Evolutionary conservation across 768 basidiomycete species (phyloP).

Genomic region (Lenzites betulinus): DNA sequence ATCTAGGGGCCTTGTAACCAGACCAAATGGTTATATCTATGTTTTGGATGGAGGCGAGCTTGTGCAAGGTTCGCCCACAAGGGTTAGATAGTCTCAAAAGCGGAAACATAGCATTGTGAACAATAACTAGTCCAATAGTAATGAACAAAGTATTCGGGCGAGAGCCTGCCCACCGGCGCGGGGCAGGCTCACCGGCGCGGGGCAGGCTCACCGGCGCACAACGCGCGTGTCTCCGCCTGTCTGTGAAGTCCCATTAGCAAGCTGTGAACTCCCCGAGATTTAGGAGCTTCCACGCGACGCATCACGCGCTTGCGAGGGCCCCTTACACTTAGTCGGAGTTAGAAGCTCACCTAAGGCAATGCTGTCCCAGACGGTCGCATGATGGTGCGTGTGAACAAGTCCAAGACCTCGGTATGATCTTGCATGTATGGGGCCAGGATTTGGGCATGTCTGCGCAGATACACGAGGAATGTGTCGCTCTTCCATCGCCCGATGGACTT

Average conservation of each 20-base stretch:
- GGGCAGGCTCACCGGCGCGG: no score
- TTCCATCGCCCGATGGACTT: constrained; percentile 39
- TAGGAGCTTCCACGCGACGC: no score
- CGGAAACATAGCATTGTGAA: no score
- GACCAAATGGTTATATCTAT: no score
- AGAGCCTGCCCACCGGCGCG: no score
- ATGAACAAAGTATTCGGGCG: no score
- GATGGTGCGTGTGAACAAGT: neutral
- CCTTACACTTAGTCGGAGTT: neutral
- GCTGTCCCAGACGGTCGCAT: neutral
- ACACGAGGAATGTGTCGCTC: constrained; percentile 33
- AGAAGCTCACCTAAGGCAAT: neutral
- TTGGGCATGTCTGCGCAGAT: constrained; percentile 33
- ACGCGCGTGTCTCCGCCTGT: neutral
- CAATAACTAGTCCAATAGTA: no score
- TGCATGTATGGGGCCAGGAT: constrained; percentile 22
- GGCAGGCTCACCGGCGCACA: neutral
- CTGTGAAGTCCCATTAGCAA: neutral
- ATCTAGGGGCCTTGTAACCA: no score
- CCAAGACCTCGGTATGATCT: neutral
- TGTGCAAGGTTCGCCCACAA: no score
- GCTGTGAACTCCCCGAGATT: neutral
- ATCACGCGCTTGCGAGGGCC: neutral
- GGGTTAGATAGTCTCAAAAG: no score
- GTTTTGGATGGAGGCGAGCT: no score